Evolutionary conservation across 2,329 filamentous ascomycete species (phyloP), one percentile per base, ranked within the genome.

Genomic region (Ciborinia camelliae): DNA sequence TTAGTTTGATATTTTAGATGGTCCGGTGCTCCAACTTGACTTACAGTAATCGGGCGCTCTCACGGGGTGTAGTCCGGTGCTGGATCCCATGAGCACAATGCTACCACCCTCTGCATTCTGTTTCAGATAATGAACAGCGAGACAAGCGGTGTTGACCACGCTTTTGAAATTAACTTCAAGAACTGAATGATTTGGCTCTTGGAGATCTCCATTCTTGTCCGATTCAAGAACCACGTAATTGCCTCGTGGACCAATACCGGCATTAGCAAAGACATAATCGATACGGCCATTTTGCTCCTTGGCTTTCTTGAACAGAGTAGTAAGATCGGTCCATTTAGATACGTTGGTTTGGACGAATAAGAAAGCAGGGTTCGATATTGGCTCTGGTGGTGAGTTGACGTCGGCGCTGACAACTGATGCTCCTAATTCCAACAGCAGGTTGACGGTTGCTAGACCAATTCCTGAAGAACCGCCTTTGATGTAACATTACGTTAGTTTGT

Each of bases 381-480:
- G 74, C 2, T 80, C 66, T 0, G 63, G 28, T 0, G 78, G 75
- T 2, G 80, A 74, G 47, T 81, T 80, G 50, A 86, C 66, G 69
- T 88, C 86, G 43, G 78, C 81, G 32, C 79, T 81, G 65, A 86
- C 78, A 23, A 88, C 84, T 20, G 77, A 79, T 35, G 84, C 85
- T 26, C 84, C 84, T 0, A 81, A 73, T 0, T 79, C 75, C 9
- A 87, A 76, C 18, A 86, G 79, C 2, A 82, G 75, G 10, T 80
- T 73, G 9, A 81, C 78, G 0, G 85, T 86, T 62, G 82, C 82
- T 18, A 86, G 79, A 39, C 85, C 85, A 62, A 88, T 88, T 20
- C 86, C 86, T 2, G 84, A 85, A 0, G 82, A 84, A 64, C 82
- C 82, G 57, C 85, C 84, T 81, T 63, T 20, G 67, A 71, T 61